A percentile compares a stretch with the other conserved stretches of the same genome.
Conservation (phyloP, 257 asterid species). For the Verbascum thapsus region DNA sequence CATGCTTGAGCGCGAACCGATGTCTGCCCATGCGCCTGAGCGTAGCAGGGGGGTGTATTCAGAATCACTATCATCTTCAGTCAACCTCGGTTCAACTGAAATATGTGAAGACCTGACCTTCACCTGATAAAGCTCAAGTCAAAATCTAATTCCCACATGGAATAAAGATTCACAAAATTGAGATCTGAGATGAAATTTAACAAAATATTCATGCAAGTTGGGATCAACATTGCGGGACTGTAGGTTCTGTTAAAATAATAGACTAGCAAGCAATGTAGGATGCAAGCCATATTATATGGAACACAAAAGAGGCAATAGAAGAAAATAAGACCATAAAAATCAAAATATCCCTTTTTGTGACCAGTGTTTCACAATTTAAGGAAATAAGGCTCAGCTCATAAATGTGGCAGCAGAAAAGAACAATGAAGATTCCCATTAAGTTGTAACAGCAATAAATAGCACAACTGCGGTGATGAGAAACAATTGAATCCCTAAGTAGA, state of each 20-base stretch:
- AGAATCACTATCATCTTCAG: slow-evolving; percentile 40
- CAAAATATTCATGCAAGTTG: neutral
- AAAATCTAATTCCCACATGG: slow-evolving; percentile 23
- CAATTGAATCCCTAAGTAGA: neutral
- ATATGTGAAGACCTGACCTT: slow-evolving; percentile 41
- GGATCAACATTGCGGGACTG: neutral
- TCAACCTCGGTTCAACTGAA: slow-evolving; percentile 45
- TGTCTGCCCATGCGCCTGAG: slow-evolving; percentile 89
- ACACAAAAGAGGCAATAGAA: neutral
- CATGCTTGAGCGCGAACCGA: slow-evolving; percentile 82
- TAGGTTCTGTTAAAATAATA: neutral
- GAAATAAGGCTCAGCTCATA: neutral
- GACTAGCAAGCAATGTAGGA: neutral
- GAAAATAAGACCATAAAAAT: slow-evolving; percentile 6
- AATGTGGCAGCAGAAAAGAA: neutral
- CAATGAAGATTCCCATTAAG: neutral
- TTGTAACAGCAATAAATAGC: neutral
- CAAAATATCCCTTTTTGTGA: neutral
- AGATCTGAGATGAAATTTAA: neutral
- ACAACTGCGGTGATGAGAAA: neutral
- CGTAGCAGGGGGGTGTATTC: slow-evolving; percentile 68
- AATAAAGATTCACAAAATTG: neutral
- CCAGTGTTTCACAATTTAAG: neutral
- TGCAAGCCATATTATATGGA: neutral
- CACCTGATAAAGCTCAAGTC: slow-evolving; percentile 51